These are phyloP conservation scores for Backusella luteola DNA, from an alignment of 192 early-diverging fungal species.

Conservation along the genomic window DNA sequence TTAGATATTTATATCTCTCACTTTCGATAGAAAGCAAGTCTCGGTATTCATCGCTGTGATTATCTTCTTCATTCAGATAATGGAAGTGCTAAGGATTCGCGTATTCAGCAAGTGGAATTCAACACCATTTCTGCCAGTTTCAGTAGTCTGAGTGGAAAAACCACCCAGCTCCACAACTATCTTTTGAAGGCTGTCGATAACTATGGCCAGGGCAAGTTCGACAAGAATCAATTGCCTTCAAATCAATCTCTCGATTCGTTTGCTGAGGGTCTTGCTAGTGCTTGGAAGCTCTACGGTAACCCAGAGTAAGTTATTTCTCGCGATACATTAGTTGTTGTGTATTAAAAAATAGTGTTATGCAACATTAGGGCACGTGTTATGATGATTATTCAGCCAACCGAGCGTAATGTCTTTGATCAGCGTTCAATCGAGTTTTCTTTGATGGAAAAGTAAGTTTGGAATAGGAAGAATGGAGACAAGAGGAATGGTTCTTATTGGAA, in stretches of 20 bases:
- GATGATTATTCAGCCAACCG: conserved; percentile 91
- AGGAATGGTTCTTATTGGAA: background rate
- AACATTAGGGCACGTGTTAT: conserved; percentile 63
- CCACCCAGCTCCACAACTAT: conserved; percentile 75
- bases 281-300: conserved; percentile 62
- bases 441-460: conserved; percentile 45
- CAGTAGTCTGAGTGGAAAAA: conserved; percentile 72
- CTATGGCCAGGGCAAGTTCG: conserved; percentile 37
- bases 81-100: conserved; percentile 39
- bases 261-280: conserved; percentile 73
- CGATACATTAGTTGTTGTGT: background rate
- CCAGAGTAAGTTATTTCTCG: conserved; percentile 35
- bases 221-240: conserved; percentile 49
- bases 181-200: conserved; percentile 44
- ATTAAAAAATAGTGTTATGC: background rate
- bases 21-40: conserved; percentile 47
- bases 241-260: conserved; percentile 72
- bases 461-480: background rate
- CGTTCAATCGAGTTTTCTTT: conserved; percentile 82
- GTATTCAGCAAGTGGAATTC: conserved; percentile 91
- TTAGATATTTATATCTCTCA: too few relatives aligned
- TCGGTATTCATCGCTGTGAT: conserved; percentile 93
- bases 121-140: conserved; percentile 97
- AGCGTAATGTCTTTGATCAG: conserved; percentile 94
- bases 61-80: conserved; percentile 77